Conservation (phyloP, 179 eudicot genomes). For the Monotropa hypopitys region DNA sequence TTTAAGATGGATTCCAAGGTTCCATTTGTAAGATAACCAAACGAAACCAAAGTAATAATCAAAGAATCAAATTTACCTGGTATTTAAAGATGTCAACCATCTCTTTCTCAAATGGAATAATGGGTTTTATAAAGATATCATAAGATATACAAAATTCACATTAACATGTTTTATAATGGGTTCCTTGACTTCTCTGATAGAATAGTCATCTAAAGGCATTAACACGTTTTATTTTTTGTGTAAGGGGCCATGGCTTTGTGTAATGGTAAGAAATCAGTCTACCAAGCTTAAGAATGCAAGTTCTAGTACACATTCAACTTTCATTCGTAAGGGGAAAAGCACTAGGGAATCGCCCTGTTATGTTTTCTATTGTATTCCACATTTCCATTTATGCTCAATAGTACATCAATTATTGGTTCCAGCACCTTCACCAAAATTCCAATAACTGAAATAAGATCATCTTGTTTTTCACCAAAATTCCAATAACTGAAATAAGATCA, state of each 20-base stretch:
- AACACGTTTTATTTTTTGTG: background rate
- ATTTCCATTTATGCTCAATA: background rate
- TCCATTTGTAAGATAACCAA: background rate
- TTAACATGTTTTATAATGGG: no score
- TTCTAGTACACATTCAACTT: background rate
- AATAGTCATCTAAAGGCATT: background rate
- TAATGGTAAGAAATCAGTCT: background rate
- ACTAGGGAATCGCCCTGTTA: background rate
- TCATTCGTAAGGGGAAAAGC: background rate
- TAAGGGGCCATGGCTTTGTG: background rate
- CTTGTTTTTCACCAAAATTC: background rate
- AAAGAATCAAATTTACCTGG: background rate
- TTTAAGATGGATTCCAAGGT: background rate
- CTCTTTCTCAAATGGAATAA: background rate
- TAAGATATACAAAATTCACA: background rate
- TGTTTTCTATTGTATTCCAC: background rate
- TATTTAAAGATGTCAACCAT: background rate
- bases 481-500: background rate
- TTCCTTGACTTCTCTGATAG: background rate
- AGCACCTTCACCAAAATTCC: background rate
- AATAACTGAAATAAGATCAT: background rate
- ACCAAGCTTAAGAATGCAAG: background rate
- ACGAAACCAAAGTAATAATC: background rate
- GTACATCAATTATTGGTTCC: background rate
- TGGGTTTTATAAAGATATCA: background rate